Percentiles rank a stretch among this genome's conserved stretches.
These are phyloP conservation scores for Thalassiosira ordinaria DNA, from an alignment of 352 stramenopile species.

Conservation along the genomic window DNA sequence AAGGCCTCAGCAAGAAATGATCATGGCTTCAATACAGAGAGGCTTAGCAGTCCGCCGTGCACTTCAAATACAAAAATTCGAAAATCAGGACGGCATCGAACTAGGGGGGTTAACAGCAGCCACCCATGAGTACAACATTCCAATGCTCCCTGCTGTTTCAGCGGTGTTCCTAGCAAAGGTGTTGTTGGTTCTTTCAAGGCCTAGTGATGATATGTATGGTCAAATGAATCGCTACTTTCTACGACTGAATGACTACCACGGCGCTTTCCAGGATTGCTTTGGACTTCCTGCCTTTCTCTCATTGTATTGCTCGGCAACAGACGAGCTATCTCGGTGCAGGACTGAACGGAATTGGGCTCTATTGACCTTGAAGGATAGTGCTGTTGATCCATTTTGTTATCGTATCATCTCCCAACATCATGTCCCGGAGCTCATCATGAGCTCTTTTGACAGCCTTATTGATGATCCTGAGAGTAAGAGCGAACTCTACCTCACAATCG, in stretches of 20 bases:
- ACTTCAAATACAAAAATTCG: conserved; percentile 46
- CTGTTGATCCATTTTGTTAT: conserved; percentile 73
- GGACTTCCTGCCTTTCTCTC: conserved; percentile 78
- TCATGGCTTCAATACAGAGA: conserved; percentile 77
- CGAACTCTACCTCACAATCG: conserved; percentile 52
- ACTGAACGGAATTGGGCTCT: conserved; percentile 77
- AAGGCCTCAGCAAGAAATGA: conserved; percentile 77
- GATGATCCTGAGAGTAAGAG: conserved; percentile 34
- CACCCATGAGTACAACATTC: conserved; percentile 38
- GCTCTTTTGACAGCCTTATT: conserved; percentile 59
- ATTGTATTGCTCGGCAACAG: conserved; percentile 75
- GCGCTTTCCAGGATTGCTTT: conserved; percentile 81
- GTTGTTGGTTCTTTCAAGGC: conserved; percentile 65
- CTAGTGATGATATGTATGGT: conserved; percentile 76
- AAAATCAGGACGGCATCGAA: conserved; percentile 16
- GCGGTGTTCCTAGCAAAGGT: conserved; percentile 78
- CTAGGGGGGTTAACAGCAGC: not conserved
- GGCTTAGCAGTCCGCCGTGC: conserved; percentile 60
- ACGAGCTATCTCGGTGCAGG: conserved; percentile 59
- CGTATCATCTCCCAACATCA: conserved; percentile 70
- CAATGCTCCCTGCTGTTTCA: conserved; percentile 66
- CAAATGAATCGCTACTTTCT: conserved; percentile 82
- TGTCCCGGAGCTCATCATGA: conserved; percentile 77
- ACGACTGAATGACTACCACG: conserved; percentile 66
- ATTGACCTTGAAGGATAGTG: conserved; percentile 64